Base-by-base conservation (phyloP, 306 rosid species). In the Citrullus amarus region DNA sequence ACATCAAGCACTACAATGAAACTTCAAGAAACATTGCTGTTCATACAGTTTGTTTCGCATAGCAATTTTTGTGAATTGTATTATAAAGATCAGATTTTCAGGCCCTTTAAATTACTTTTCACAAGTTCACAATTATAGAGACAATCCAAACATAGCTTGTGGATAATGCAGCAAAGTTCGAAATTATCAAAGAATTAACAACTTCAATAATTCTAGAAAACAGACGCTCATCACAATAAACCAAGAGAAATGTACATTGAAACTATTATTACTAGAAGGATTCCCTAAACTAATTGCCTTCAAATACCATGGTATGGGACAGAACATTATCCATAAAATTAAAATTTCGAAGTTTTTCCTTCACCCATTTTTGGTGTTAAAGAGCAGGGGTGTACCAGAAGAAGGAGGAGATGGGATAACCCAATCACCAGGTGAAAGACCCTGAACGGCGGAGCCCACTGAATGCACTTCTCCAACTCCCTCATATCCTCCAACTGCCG, bases 331-430 rank as follows among this genome's bases (percentile, higher is more conserved):
- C 25, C 55, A 12, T 41, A 44, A 25, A 67, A 12, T 41, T 48
- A 48, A 48, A 53, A 5, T 16, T 53, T 53, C 9, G 1, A 17
- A 5, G 2, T 53, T 53, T 6, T 6, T 6, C 2, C 8, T 53
- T 53, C 15, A 53, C n/a, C 41, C 9, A 32, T 17, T 79, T 25
- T 25, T n/a, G 60, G 59, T 9, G 46, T 41, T 15, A 70, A 77
- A 36, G 55, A 53, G 30, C 38, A 78, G 57, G 41, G 57, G 51
- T 9, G 75, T 81, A 92, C 98, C 98, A 9, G 81, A 92, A 63
- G 96, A 89, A 30, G 97, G 96, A 0, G 96, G 97, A 67, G 90
- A 94, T 5, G 98, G 98, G 85, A 94, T 91, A 80, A 94, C 97
- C 93, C 88, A 85, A 46, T 94, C 98, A 7, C 98, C 97, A 0